Conservation (phyloP, 2,329 filamentous ascomycete species). For the Verticillium dahliae region DNA sequence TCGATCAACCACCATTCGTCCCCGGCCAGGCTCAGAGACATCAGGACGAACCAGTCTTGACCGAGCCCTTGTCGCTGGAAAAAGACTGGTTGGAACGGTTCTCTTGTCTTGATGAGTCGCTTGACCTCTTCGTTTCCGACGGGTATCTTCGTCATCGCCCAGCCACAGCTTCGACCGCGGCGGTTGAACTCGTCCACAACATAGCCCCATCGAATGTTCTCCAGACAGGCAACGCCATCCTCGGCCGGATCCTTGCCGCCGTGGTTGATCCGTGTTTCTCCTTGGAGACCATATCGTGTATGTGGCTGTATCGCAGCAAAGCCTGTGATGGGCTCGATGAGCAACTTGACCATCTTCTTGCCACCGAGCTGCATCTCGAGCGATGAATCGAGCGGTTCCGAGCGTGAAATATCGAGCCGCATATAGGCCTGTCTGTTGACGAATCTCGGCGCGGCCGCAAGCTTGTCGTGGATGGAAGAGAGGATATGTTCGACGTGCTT, state of each 20-base stretch:
- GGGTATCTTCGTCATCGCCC: slow-evolving; percentile 46
- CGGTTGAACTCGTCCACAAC: slow-evolving; percentile 56
- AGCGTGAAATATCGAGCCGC: slow-evolving; percentile 47
- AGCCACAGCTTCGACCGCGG: slow-evolving; percentile 57
- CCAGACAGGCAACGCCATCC: slow-evolving; percentile 52
- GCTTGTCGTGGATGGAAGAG: slow-evolving; percentile 53
- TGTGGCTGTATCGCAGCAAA: slow-evolving; percentile 63
- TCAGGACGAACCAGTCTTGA: slow-evolving; percentile 63
- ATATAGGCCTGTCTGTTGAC: slow-evolving; percentile 52
- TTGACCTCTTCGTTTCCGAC: slow-evolving; percentile 49
- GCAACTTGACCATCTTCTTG: slow-evolving; percentile 52
- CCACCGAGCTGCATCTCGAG: slow-evolving; percentile 65
- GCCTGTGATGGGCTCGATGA: slow-evolving; percentile 76
- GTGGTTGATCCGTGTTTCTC: slow-evolving; percentile 60
- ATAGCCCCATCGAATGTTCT: slow-evolving; percentile 54
- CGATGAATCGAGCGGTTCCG: slow-evolving; percentile 59
- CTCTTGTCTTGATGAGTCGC: slow-evolving; percentile 54
- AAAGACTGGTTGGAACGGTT: slow-evolving; percentile 59
- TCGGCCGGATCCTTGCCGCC: slow-evolving; percentile 46
- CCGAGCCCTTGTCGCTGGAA: slow-evolving; percentile 69
- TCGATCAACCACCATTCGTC: slow-evolving; percentile 76
- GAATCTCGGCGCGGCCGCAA: slow-evolving; percentile 57
- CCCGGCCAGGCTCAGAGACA: slow-evolving; percentile 63
- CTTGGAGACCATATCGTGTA: slow-evolving; percentile 45
- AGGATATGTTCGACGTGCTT: slow-evolving; percentile 69